Base-by-base conservation (phyloP, 2,329 filamentous ascomycete genomes). In the Lecanicillium sp. region DNA sequence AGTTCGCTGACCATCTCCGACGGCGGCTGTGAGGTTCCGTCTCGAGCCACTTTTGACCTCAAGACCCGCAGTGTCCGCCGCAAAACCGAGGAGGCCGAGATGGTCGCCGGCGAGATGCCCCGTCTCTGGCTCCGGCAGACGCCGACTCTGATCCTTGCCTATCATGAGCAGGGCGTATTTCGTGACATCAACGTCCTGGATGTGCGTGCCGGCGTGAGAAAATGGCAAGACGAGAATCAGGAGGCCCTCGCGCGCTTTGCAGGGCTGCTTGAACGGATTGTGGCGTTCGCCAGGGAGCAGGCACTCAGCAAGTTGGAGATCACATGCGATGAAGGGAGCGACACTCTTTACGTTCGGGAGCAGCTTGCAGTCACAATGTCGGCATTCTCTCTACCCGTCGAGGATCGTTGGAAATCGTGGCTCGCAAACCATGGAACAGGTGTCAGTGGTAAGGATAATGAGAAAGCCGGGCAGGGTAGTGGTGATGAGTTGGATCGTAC, bases 101-200 rank as follows among this genome's bases (percentile, higher is more conserved):
- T 60, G 15, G 43, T 68, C 1, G 55, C 41, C 5, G 51, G 58
- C 10, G 60, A 69, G 38, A 54, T 70, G 14, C 66, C 63, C 2
- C 63, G 65, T 0, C 57, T 70, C 17, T 71, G 67, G 67, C 49
- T 66, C 1, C 44, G 58, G 0, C 66, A 66, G 45, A 61, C 64
- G 12, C 58, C 60, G 2, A 62, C 58, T 11, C 60, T 70, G 29
- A 54, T 70, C 30, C 53, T 68, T 1, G 67, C 63, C 1, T 65
- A 60, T 53, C 67, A 70, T 49, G 37, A 51, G 5, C 29, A 32
- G 1, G 66, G 65, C 9, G 9, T 50, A 2, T 69, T 71, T 50
- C 39, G 53, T 3, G 60, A 69, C 19, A 61, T 62, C 6, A 49
- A 57, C n/a, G 49, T 67, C 39, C 51, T 50, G 14, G 57, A 67